Base-by-base conservation (phyloP, 2,329 filamentous ascomycete genomes). In the Dryadomyces quercivorus region DNA sequence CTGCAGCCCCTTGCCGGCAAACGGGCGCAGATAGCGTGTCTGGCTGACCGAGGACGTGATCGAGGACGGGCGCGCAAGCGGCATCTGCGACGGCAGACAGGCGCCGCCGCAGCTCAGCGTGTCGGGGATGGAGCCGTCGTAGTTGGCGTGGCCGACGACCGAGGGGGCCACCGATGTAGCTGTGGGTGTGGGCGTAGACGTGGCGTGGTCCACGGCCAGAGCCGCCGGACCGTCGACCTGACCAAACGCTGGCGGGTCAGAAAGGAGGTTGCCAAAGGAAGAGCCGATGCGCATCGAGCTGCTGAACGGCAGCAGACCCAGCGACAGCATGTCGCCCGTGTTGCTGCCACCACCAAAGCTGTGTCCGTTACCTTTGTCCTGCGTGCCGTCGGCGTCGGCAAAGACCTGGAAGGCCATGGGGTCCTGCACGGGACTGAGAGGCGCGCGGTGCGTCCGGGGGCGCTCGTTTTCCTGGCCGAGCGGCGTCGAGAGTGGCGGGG, bases 1-100 rank as follows among this genome's bases (percentile, higher is more conserved):
- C 50, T 77, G 67, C 2, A 81, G 68, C 34, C 78, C 78, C 56
- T 72, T 77, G 1, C 78, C 78, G 10, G 71, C 69, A 65, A 82
- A 82, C 0, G 78, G 78, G 34, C 72, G 69, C 12, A 78, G 65
- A 58, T 81, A 81, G 56, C 71, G 71, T 54, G 69, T 66, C 55
- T 74, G 72, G 54, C 71, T 69, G 7, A 76, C 78, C 1, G 75
- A 59, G 1, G 57, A 75, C 1, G 75, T 72, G 1, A 72, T 76
- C 6, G 78, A 80, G 52, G 73, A 72, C 5, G 52, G 26, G 8
- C 26, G 26, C 8, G 26, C n/a, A n/a, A n/a, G 26, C 26, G 26
- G 49, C 2, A 34, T 18, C 22, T 78, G 75, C n/a, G 63, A 62
- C 63, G 75, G 66, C 31, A 77, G 61, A 57, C 10, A 13, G 36